Base-by-base conservation (phyloP, 495 filamentous ascomycete genomes). In the Sporormia fimetaria region DNA sequence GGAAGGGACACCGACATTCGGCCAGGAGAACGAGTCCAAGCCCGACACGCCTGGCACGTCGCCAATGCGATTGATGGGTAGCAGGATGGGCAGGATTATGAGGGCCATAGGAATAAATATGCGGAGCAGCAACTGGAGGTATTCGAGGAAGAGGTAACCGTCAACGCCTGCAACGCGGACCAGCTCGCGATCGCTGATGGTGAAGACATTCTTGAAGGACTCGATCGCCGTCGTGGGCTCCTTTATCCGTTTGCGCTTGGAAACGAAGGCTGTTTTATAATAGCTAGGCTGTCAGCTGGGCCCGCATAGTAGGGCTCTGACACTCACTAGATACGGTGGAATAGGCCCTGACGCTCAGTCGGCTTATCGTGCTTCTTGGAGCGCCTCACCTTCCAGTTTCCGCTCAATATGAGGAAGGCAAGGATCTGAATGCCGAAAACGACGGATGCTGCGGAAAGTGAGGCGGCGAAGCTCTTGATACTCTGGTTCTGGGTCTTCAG, bases 91-190 rank as follows among this genome's bases (percentile, higher is more conserved):
- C 17, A 96, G 65, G 20, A 95, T 76, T 21, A 94, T 57, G 14
- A 80, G 32, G 16, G 80, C 82, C 39, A 93, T 67, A 6, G 87
- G 82, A 14, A 90, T 58, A 54, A 96, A 96, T 44, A 95, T 88
- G 55, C 92, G 81, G 25, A 98, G 71, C 2, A 98, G 74, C 59
- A 93, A 90, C 40, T 88, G 83, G 11, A 98, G 70, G 58, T 93
- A 98, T 38, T 92, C 83, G 1, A 98, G 70, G 64, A 96, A 98
- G 62, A 98, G 93, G 66, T 95, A 98, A 53, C 92, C 88, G 62
- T 98, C 90, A 26, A 98, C 72, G 4, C 90, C 90, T 59, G 51
- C 51, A 15, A 49, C 28, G 31, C 51, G 51, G 14, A 54, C 46
- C 12, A 54, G 44, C 27, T 49, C 40, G 4, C 40, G 34, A 26